Evolutionary conservation across 2,329 filamentous ascomycete species (phyloP).

Genomic region (Claviceps fusiformis): DNA sequence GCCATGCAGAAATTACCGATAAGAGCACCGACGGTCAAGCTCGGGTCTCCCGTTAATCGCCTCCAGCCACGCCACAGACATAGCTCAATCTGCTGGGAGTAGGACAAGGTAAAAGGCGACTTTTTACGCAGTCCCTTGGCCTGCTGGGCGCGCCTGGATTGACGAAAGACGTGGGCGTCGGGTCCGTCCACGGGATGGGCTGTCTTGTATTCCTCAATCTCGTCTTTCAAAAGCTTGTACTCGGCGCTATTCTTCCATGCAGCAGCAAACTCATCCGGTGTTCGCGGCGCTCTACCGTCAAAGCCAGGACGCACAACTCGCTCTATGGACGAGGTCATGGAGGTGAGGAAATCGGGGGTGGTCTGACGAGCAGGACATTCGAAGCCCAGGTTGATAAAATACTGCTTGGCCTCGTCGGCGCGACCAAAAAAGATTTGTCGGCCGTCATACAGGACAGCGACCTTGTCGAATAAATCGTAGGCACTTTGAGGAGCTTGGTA

Average conservation of each 20-base stretch:
- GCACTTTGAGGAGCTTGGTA: conserved; percentile 55
- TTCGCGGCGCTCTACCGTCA: conserved; percentile 41
- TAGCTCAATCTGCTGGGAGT: conserved; percentile 58
- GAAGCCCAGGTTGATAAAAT: conserved; percentile 55
- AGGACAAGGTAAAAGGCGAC: conserved; percentile 76
- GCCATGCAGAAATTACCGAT: conserved; percentile 64
- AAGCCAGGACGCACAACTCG: conserved; percentile 42
- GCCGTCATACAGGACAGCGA: conserved; percentile 43
- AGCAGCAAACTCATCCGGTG: conserved; percentile 46
- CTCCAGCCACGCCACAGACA: conserved; percentile 73
- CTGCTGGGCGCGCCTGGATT: conserved; percentile 39
- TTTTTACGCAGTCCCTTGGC: conserved; percentile 45
- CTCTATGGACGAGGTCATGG: conserved; percentile 48
- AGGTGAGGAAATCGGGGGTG: conserved; percentile 59
- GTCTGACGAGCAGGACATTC: conserved; percentile 53
- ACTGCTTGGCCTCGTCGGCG: conserved; percentile 44
- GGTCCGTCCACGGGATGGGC: conserved; percentile 39
- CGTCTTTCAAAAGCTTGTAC: conserved; percentile 35
- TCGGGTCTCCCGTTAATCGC: conserved; percentile 63
- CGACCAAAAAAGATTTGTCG: conserved; percentile 51
- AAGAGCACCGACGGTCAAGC: conserved; percentile 53
- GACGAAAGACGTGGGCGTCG: conserved; percentile 44
- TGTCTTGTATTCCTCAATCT: conserved; percentile 42
- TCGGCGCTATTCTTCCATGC: conserved; percentile 43
- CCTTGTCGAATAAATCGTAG: conserved; percentile 53